These are phyloP conservation scores for Yarrowia sp. DNA, from an alignment of 805 yeast species.

Conservation along the genomic window DNA sequence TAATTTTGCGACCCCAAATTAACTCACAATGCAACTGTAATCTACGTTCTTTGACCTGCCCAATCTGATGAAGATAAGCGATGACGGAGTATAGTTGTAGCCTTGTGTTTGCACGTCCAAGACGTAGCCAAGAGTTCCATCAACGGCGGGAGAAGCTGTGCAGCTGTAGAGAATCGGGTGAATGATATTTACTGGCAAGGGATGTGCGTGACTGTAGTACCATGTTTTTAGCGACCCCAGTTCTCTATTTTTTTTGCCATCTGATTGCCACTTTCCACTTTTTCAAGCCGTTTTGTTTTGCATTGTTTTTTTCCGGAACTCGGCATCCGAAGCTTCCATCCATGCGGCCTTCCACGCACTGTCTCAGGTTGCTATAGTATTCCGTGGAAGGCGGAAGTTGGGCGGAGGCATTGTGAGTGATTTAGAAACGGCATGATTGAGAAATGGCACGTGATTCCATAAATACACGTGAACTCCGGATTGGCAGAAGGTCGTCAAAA, in stretches of 20 bases:
- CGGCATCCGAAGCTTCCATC: background rate
- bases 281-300: background rate
- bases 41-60: background rate
- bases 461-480: no score
- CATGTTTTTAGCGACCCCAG: no score
- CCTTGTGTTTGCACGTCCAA: background rate
- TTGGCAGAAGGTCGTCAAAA: no score
- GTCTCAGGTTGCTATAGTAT: constrained; percentile 7
- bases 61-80: constrained; percentile 12
- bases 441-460: background rate
- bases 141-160: background rate
- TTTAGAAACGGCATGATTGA: background rate
- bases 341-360: constrained; percentile 13
- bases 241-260: no score
- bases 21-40: no score
- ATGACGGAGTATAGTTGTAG: background rate
- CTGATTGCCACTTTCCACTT: no score
- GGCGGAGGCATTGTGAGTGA: background rate
- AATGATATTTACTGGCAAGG: no score
- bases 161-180: no score
- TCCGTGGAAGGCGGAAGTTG: background rate
- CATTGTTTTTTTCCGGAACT: background rate
- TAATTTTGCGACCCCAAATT: no score
- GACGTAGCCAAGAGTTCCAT: constrained; percentile 5
- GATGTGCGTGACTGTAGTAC: no score